Conservation (phyloP, 2,329 filamentous ascomycete species). For the Decorospora gaudefroyi region DNA sequence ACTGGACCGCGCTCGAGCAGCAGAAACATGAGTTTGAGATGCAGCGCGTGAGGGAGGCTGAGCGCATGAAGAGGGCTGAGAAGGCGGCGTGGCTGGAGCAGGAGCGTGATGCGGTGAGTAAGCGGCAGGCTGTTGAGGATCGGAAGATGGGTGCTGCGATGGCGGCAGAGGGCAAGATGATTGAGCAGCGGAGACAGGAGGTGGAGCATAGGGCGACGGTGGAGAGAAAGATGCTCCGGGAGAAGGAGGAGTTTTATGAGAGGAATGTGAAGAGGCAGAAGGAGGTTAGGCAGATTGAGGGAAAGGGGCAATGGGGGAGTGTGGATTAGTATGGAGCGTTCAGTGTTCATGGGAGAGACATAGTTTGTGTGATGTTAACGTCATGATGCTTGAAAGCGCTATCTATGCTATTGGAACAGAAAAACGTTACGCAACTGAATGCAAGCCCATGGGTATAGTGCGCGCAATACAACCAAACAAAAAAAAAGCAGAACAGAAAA, state of each 20-base stretch:
- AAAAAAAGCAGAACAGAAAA: neutral
- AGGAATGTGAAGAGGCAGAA: constrained; percentile 42
- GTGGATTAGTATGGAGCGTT: constrained; percentile 28
- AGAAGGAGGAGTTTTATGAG: constrained; percentile 43
- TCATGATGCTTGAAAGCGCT: neutral
- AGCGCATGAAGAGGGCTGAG: constrained; percentile 39
- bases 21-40: constrained; percentile 42
- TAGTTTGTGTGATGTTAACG: neutral
- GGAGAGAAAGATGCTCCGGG: constrained; percentile 36
- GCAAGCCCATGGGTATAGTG: constrained; percentile 11
- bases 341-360: too few relatives aligned
- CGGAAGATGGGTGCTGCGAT: constrained; percentile 22
- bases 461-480: neutral
- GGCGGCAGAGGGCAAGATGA: constrained; percentile 26
- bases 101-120: constrained; percentile 32
- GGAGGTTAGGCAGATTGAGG: constrained; percentile 38
- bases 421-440: constrained; percentile 5
- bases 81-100: constrained; percentile 41
- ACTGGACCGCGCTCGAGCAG: constrained; percentile 32
- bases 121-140: constrained; percentile 31
- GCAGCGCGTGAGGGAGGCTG: constrained; percentile 36
- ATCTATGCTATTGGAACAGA: neutral
- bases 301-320: constrained; percentile 32
- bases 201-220: constrained; percentile 33
- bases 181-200: constrained; percentile 32